Evolutionary conservation across 2,329 filamentous ascomycete species (phyloP), one percentile per base, ranked within the genome.

Genomic region (Chrysoporthe cubensis): DNA sequence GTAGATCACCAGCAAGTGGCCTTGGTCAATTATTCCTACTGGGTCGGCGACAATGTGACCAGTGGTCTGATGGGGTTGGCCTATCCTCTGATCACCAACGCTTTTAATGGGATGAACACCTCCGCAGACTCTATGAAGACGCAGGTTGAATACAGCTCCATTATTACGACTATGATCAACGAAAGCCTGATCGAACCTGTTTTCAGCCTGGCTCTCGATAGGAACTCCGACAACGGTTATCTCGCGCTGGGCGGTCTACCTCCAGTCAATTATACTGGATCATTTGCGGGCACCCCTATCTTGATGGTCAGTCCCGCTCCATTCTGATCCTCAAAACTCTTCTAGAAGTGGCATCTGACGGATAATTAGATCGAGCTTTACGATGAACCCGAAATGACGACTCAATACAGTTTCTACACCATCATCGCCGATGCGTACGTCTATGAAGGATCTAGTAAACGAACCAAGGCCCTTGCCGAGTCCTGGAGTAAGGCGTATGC

Each of bases 41-140:
- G 80, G 76, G 72, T 77, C 21, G 83, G 82, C 9, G 82, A 85
- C 66, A 77, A 76, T 0, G 74, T 78, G 26, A 81, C 81, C 1
- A 81, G 79, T 37, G 85, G 85, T 2, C 74, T 87, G 2, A 71
- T 87, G 4, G 85, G 85, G 0, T 77, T 88, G 14, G 83, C 78
- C 1, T 87, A 84, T 71, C 80, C 82, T 8, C 76, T 79, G 16
- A 71, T 86, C 54, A 86, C 84, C 0, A 80, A 79, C 32, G 67
- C 67, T 16, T 78, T 80, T 2, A 75, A 77, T 43, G 71, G 71
- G 66, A 73, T 66, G 6, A 70, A 71, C 63, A 58, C 64, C 52
- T 43, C 34, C 8, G 42, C 26, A 11, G 59, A 59, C 37, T 57
- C 64, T 7, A 2, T 14, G 56, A 65, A 16, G 54, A 77, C 72